A percentile compares a stretch with the other conserved stretches of the same genome.
Conservation (phyloP, 2,329 filamentous ascomycete genomes). For the Neopestalotiopsis clavispora region DNA sequence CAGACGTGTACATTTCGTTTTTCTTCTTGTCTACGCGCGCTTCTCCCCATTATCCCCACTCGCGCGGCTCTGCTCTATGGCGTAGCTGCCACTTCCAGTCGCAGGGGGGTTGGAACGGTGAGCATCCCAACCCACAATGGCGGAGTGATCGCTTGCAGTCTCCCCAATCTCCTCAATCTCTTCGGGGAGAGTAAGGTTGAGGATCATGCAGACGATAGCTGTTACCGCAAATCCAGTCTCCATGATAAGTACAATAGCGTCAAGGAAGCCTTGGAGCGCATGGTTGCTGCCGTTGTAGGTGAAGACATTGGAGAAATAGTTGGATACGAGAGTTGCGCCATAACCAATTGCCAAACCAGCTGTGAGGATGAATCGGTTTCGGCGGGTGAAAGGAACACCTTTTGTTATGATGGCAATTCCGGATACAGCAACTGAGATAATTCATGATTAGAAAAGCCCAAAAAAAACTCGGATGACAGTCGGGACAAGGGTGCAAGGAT, state of each 20-base stretch:
- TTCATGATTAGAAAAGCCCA: background rate
- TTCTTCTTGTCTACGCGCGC: background rate
- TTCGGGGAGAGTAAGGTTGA: constrained; percentile 76
- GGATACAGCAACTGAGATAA: constrained; percentile 66
- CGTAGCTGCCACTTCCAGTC: background rate
- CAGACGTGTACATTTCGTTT: too few species aligned
- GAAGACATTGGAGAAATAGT: constrained; percentile 74
- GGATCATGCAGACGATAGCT: constrained; percentile 71
- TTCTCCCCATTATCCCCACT: background rate
- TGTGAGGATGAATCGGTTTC: constrained; percentile 82
- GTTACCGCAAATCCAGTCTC: constrained; percentile 78
- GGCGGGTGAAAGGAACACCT: constrained; percentile 73
- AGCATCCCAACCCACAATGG: background rate
- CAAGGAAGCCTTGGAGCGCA: constrained; percentile 72
- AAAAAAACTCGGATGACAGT: background rate
- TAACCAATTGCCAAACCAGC: constrained; percentile 76
- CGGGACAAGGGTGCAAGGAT: background rate
- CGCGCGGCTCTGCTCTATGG: background rate
- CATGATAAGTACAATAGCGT: constrained; percentile 75
- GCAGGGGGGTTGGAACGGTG: background rate
- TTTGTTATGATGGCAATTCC: constrained; percentile 78
- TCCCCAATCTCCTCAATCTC: constrained; percentile 75
- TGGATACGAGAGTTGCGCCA: constrained; percentile 68
- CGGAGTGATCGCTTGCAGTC: constrained; percentile 39
- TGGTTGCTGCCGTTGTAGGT: constrained; percentile 72